phyloP scores from a whole-genome alignment of 169 alveolate species.

The Cystoisospora suis region DNA sequence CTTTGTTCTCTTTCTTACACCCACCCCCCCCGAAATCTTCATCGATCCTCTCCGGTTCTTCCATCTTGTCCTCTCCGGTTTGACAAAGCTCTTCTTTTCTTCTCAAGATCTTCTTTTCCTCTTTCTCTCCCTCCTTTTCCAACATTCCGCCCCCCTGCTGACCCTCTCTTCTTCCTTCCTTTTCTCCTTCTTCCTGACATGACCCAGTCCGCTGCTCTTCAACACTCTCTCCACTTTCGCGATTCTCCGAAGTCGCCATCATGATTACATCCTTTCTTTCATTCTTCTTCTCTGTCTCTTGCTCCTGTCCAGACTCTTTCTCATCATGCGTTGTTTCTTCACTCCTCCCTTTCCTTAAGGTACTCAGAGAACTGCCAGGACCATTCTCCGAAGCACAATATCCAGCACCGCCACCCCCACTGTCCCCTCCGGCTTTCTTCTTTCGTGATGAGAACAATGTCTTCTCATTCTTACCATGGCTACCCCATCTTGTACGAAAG shows the following conservation, averaged over 20 bases:
- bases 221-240: background rate
- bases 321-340: too few species aligned
- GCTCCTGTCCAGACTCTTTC: background rate
- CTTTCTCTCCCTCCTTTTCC: background rate
- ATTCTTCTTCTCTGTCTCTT: background rate
- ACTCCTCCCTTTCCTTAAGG: background rate
- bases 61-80: too few species aligned
- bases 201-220: background rate
- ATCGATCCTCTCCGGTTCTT: too few species aligned
- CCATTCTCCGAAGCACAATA: too few species aligned
- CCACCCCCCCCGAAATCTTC: background rate
- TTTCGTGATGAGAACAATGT: too few species aligned
- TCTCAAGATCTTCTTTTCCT: background rate
- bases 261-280: background rate
- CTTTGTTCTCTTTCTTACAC: background rate
- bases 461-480: too few species aligned
- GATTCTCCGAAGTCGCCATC: background rate
- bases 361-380: too few species aligned
- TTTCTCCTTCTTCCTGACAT: background rate
- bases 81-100: background rate
- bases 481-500: too few species aligned
- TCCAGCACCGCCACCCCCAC: background rate
- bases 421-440: background rate
- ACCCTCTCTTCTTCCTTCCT: slow-evolving; percentile 2
- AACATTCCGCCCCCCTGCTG: background rate